Base-by-base conservation (phyloP, 345 rosid species). In the Pugionium cornutum region DNA sequence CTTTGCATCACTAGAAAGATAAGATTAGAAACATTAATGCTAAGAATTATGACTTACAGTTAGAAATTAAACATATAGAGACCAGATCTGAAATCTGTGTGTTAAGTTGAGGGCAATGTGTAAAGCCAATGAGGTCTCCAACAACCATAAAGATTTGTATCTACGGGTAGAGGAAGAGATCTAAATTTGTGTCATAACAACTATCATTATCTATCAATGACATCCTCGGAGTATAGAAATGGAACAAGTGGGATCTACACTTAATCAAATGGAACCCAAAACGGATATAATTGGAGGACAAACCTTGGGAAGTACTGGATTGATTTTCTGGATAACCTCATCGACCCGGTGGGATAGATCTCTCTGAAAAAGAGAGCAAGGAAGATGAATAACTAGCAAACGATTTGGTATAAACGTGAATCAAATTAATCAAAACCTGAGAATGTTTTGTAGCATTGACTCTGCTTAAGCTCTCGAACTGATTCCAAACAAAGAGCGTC, bases 281-380 rank as follows among this genome's bases (percentile, higher is more conserved):
- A 4, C 7, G 39, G 25, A 62, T 7, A 18, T 18, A 32, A 63
- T 1, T 40, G 18, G 6, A 68, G 33, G 2, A 68, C 75, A 56
- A 80, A 86, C 92, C 89, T 83, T 82, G 50, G 85, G 69, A 73
- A 86, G 69, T 6, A 77, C 76, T 44, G 86, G 91, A 42, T 66
- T 79, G 56, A 83, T 50, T 57, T 76, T 78, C 7, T 67, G 49
- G 36, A 86, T 73, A 46, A 80, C 74, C 34, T 86, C 80, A 57
- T 81, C 65, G 9, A 83, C 77, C 9, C 78, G 84, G 64, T 51
- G 67, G 0, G 82, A 67, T 50, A 62, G 76, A 68, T 78, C 82
- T 62, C 70, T 81, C 97, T 86, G 75, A 65, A 62, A 67, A 72
- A 63, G 6, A 9, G 29, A 36, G 41, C 25, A 50, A 73, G 0